Evolutionary conservation across 352 stramenopile genomes (phyloP).

Genomic region (Pythium brachiatum): DNA sequence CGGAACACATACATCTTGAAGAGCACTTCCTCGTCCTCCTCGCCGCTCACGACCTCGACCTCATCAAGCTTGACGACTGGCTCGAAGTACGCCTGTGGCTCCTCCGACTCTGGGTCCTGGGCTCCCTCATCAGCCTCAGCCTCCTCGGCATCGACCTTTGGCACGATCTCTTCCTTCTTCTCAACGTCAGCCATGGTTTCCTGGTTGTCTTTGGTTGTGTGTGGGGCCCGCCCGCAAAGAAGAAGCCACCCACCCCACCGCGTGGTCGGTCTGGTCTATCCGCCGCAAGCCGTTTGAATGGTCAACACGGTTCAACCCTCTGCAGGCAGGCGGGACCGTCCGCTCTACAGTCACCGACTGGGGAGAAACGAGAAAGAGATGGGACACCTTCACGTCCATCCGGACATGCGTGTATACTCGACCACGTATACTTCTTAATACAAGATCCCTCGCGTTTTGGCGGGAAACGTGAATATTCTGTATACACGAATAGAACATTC

Average conservation of each 20-base stretch:
- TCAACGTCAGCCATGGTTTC: slow-evolving; percentile 36
- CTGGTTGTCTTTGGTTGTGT: slow-evolving; percentile 12
- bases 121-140: slow-evolving; percentile 30
- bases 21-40: slow-evolving; percentile 97
- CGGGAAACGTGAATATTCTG: slow-evolving; percentile 4
- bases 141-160: slow-evolving; percentile 54
- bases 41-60: slow-evolving; percentile 96
- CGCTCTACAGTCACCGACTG: slow-evolving; percentile 18
- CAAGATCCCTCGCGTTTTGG: slow-evolving; percentile 5
- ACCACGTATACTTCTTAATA: slow-evolving; percentile 17
- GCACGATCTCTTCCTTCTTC: slow-evolving; percentile 68
- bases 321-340: slow-evolving; percentile 5
- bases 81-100: slow-evolving; percentile 88
- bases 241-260: slow-evolving; percentile 5
- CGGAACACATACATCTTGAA: slow-evolving; percentile 81
- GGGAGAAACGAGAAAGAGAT: slow-evolving; percentile 6
- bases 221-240: background rate
- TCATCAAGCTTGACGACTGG: slow-evolving; percentile 88
- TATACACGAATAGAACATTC: slow-evolving; percentile 4
- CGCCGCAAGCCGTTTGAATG: slow-evolving; percentile 25
- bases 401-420: slow-evolving; percentile 15
- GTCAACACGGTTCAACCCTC: slow-evolving; percentile 27
- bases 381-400: background rate
- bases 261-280: slow-evolving; percentile 1
- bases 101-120: slow-evolving; percentile 76